phyloP scores from a whole-genome alignment of 148 eudicot genomes.

The Chenopodium berlandieri region DNA sequence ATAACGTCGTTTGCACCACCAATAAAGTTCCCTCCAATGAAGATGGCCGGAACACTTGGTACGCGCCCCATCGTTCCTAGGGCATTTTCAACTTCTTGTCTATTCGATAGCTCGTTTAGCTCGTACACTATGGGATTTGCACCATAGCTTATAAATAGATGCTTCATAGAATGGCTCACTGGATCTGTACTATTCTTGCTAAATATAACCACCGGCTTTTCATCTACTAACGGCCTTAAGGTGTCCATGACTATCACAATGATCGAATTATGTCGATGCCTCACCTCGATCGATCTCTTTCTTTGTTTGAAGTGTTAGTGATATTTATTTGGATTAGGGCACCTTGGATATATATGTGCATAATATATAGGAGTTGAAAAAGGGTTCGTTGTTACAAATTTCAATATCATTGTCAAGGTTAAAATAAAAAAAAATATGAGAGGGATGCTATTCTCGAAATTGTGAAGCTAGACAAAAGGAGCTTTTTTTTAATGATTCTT shows the following conservation, averaged over 20 bases:
- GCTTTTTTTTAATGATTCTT: slow-evolving; percentile 24
- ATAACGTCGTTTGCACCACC: slow-evolving; percentile 66
- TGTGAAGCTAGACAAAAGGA: background rate
- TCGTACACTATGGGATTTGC: slow-evolving; percentile 54
- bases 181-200: slow-evolving; percentile 42
- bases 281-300: no score
- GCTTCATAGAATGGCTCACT: slow-evolving; percentile 42
- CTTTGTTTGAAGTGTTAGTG: no score
- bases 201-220: slow-evolving; percentile 61
- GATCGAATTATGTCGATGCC: no score
- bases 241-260: slow-evolving; percentile 26
- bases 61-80: slow-evolving; percentile 27
- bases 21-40: slow-evolving; percentile 46
- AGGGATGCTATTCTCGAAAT: background rate
- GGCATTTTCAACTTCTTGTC: slow-evolving; percentile 44
- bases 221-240: slow-evolving; percentile 34
- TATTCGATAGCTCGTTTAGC: slow-evolving; percentile 46
- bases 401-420: no score
- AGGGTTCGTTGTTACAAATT: no score
- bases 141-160: slow-evolving; percentile 49
- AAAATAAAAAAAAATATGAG: no score
- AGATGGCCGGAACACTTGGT: slow-evolving; percentile 47
- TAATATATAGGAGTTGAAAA: no score
- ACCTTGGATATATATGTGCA: no score
- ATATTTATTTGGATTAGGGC: no score